Base-by-base conservation (phyloP, 768 basidiomycete genomes). In the Kwoniella newhampshirensis region DNA sequence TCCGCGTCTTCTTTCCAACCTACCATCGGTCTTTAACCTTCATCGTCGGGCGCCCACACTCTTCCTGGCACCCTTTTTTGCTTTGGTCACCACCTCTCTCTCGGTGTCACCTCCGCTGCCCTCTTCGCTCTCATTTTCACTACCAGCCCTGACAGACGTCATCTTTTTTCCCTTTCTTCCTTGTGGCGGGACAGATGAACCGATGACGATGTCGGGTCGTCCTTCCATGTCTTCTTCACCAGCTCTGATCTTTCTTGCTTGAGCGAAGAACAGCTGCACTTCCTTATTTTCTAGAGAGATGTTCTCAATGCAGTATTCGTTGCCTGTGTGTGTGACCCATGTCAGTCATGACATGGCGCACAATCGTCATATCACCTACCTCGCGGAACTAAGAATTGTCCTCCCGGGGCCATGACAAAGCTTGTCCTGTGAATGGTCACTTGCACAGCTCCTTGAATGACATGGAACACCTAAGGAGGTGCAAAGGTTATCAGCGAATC, bases 241-340 rank as follows among this genome's bases (percentile, higher is more conserved):
- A 8, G 57, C 59, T 12, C 65, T 63, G 27, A 76, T 46, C 46
- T 71, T 68, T 6, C 87, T 82, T 0, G 89, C 89, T 78, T 97
- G 94, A 0, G 91, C 86, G 78, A 97, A 98, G 79, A 94, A 96
- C 7, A 98, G 77, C 67, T 82, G 84, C 20, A 86, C 90, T 46
- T 87, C 85, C 15, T 23, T 46, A 36, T 35, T 37, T 15, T 58
- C 17, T 60, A 43, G 5, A 48, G 55, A 35, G 66, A 73, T 86
- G 77, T 97, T 98, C 70, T 88, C 84, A 68, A 98, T 90, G 57
- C 84, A 84, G 74, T 98, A 98, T 8, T 83, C 83, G 75, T 98
- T 98, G 18, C 91, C 91, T 92, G 63, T 1, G 9, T 21, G 39
- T n/a, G n/a, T n/a, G n/a, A n/a, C n/a, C n/a, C n/a, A n/a, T n/a